phyloP scores from a whole-genome alignment of 176 grass and related monocot species.

The Ensete glaucum region DNA sequence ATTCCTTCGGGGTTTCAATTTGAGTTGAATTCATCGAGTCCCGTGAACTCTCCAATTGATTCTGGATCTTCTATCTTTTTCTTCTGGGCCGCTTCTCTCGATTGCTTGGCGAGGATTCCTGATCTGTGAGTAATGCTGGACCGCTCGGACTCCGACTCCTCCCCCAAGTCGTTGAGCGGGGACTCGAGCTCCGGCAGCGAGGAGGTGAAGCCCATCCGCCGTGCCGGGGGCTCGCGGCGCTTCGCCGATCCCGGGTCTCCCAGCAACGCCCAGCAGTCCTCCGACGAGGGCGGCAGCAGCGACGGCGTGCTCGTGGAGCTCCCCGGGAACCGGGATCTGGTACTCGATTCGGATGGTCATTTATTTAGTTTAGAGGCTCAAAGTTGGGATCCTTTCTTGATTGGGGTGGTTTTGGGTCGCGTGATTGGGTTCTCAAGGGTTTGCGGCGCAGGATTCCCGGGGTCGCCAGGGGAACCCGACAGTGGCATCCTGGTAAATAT shows the following conservation, averaged over 20 bases:
- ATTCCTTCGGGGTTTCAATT: too few relatives aligned
- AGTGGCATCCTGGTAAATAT: slow-evolving; percentile 67
- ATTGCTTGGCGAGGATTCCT: neutral
- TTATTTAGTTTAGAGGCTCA: neutral
- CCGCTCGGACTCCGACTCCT: slow-evolving; percentile 71
- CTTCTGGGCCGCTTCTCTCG: too few relatives aligned
- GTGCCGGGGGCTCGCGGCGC: neutral
- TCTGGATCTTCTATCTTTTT: too few relatives aligned
- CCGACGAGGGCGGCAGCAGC: slow-evolving; percentile 85
- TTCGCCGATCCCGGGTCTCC: slow-evolving; percentile 26
- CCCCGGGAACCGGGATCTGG: slow-evolving; percentile 42
- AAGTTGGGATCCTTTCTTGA: neutral
- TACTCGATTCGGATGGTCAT: neutral
- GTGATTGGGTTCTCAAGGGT: slow-evolving; percentile 14
- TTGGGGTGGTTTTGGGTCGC: neutral
- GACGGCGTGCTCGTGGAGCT: slow-evolving; percentile 96
- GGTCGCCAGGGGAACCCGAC: slow-evolving; percentile 44
- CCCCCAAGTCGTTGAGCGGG: slow-evolving; percentile 51
- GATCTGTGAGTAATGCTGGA: slow-evolving; percentile 38
- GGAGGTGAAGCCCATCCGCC: neutral
- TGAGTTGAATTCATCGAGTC: too few relatives aligned
- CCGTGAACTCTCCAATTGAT: too few relatives aligned
- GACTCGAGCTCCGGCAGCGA: slow-evolving; percentile 24
- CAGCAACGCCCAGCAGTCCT: slow-evolving; percentile 38
- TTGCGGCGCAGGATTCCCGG: slow-evolving; percentile 37